A percentile compares a stretch with the other conserved stretches of the same genome.
Evolutionary conservation across 495 filamentous ascomycete genomes (phyloP).

Genomic region (Penicillium lividum): DNA sequence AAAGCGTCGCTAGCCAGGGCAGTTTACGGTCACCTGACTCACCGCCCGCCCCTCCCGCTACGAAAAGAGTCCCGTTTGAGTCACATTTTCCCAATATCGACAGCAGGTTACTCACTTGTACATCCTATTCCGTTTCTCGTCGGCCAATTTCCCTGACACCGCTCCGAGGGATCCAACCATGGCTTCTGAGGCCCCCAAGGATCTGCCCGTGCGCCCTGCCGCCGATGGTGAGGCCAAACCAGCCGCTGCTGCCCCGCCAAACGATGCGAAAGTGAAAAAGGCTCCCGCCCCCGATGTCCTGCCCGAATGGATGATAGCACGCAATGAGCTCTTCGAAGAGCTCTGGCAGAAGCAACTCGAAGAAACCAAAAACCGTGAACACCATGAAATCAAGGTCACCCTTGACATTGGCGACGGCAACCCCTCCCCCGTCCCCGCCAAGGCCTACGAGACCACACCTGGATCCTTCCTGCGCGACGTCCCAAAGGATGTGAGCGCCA

Average conservation of each 20-base stretch:
- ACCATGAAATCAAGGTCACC: slow-evolving; percentile 52
- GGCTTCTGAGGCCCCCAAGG: slow-evolving; percentile 44
- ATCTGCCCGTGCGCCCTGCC: slow-evolving; percentile 42
- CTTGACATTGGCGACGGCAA: slow-evolving; percentile 51
- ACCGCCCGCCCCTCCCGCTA: slow-evolving; percentile 39
- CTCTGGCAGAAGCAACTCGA: slow-evolving; percentile 80
- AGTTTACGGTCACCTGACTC: slow-evolving; percentile 42
- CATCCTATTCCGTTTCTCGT: slow-evolving; percentile 12
- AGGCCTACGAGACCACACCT: slow-evolving; percentile 56
- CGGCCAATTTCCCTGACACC: slow-evolving; percentile 21
- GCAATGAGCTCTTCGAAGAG: slow-evolving; percentile 83
- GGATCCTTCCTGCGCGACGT: slow-evolving; percentile 54
- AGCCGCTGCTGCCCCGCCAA: slow-evolving; percentile 34
- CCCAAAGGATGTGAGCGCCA: slow-evolving; percentile 51
- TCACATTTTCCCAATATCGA: slow-evolving; percentile 17
- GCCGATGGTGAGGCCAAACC: slow-evolving; percentile 32
- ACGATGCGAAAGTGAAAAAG: slow-evolving; percentile 30
- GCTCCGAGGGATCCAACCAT: slow-evolving; percentile 26
- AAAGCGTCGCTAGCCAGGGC: slow-evolving; percentile 52
- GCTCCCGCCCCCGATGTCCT: slow-evolving; percentile 47
- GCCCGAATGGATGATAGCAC: slow-evolving; percentile 78
- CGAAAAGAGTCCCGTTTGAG: slow-evolving; percentile 14
- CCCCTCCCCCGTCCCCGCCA: slow-evolving; percentile 44
- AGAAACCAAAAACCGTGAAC: slow-evolving; percentile 55
- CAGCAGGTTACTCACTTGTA: not conserved